phyloP scores from a whole-genome alignment of 306 rosid species.

The Cotoneaster glaucophyllus region DNA sequence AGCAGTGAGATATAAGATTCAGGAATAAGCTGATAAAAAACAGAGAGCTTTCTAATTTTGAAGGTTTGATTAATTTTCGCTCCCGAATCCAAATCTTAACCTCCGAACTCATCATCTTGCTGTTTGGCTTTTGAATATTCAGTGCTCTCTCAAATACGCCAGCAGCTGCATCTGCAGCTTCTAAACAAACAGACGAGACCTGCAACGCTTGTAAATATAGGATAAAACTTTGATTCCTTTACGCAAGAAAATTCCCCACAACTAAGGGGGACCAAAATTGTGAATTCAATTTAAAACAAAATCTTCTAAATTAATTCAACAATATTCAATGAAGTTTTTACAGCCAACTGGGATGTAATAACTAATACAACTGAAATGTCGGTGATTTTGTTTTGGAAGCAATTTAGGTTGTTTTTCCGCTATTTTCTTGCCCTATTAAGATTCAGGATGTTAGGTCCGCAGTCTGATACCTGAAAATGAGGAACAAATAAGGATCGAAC shows the following conservation, averaged over 20 bases:
- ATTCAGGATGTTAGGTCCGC: neutral
- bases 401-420: neutral
- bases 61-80: neutral
- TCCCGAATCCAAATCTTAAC: neutral
- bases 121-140: too few relatives aligned
- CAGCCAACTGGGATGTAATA: neutral
- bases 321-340: neutral
- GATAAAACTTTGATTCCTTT: too few relatives aligned
- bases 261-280: neutral
- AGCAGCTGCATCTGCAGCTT: too few relatives aligned
- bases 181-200: too few relatives aligned
- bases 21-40: conserved; percentile 9
- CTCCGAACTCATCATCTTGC: too few relatives aligned
- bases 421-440: neutral
- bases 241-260: too few relatives aligned
- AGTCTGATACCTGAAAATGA: neutral
- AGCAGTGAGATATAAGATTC: neutral
- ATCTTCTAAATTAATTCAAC: neutral
- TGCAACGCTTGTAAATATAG: too few relatives aligned
- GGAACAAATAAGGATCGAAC: neutral
- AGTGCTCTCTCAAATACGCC: too few relatives aligned
- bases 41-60: conserved; percentile 13
- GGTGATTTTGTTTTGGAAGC: neutral
- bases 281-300: neutral
- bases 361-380: neutral